phyloP scores from a whole-genome alignment of 441 rosid genomes.

The Syzygium malaccense region DNA sequence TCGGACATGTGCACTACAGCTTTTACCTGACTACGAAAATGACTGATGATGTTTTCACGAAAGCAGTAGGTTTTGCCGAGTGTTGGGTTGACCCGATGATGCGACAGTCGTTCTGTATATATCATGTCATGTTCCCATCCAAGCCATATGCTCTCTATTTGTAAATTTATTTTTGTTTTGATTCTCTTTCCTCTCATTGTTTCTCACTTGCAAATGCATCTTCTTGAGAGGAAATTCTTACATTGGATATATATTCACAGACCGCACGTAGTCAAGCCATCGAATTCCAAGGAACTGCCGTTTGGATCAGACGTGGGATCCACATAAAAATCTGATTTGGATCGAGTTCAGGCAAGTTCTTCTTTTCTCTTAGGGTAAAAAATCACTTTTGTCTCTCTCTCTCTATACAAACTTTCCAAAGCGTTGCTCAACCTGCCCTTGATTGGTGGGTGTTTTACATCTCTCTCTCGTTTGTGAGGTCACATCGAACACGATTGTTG shows the following conservation, averaged over 20 bases:
- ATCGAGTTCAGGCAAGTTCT: too few species aligned
- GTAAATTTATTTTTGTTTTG: not conserved
- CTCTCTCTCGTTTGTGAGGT: too few species aligned
- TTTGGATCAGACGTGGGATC: not conserved
- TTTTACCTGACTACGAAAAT: not conserved
- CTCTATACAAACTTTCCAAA: too few species aligned
- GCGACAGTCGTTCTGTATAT: not conserved
- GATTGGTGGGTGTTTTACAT: too few species aligned
- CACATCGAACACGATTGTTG: too few species aligned
- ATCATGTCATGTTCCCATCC: not conserved
- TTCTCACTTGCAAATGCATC: not conserved
- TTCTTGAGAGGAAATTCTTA: not conserved
- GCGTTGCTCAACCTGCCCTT: too few species aligned
- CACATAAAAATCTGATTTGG: too few species aligned
- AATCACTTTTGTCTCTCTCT: too few species aligned
- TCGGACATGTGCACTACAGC: not conserved
- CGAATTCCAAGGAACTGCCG: not conserved
- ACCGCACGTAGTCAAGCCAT: rapidly evolving
- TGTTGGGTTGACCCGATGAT: not conserved
- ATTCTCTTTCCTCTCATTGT: not conserved
- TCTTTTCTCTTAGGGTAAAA: too few species aligned
- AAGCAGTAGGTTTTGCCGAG: too few species aligned
- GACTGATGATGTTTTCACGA: not conserved
- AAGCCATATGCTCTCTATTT: not conserved
- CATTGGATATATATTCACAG: not conserved